Evolutionary conservation across 176 grass and related monocot genomes (phyloP), one percentile per base, ranked within the genome.

Genomic region (Pharus latifolius): DNA sequence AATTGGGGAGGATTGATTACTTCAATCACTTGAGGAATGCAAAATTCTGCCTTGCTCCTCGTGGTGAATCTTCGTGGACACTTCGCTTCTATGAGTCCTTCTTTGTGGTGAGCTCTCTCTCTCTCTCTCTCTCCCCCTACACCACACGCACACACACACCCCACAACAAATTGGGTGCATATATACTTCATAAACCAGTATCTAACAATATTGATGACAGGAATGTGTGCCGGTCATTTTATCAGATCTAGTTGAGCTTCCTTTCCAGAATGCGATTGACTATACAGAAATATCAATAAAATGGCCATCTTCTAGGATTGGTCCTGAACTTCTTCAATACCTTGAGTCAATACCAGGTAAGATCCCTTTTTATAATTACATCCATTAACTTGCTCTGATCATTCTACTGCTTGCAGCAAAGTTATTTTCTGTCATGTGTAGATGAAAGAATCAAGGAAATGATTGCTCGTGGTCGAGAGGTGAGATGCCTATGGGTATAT

Each of bases 31-130:
- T 94, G 76, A 85, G 84, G 74, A 98, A 98, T 72, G 95, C 95
- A 59, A 98, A 94, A 73, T 98, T 91, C 55, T 94, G 95, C 69
- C 72, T 98, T 73, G 90, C 90, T 75, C 94, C 95, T 76, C 90
- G 95, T 84, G 94, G 94, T 40, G 87, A 93, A 67, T 98, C 95
- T 7, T 98, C 94, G 8, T 98, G 95, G 95, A 88, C 95, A 55
- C 90, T 98, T 88, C 74, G 89, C 48, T 98, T 98, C 55, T 94
- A 85, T 24, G 87, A 93, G 53, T 84, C 90, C 29, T 98, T 87
- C 65, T 98, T 98, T 73, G 90, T 98, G 95, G 95, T 88, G 35
- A 82, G 84, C 46, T 35, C 31, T 61, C 59, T 74, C 32, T 17
- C 58, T 24, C 73, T 76, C 71, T 35, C 67, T 6, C 69, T 84